Base-by-base conservation (phyloP, 2,329 filamentous ascomycete species). In the Microdochium trichocladiopsis region DNA sequence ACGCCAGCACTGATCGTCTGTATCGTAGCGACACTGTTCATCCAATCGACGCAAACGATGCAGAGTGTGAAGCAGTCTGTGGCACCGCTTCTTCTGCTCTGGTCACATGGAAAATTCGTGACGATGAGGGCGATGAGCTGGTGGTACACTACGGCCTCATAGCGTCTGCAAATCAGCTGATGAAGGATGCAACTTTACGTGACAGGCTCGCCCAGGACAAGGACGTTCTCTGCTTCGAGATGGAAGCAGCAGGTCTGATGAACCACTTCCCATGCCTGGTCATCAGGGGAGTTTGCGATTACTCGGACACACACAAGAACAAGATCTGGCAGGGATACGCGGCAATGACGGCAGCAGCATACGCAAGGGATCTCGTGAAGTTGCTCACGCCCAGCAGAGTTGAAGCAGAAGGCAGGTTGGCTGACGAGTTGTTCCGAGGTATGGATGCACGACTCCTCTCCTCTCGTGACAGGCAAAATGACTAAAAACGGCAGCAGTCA, bases 141-240 rank as follows among this genome's bases (percentile, higher is more conserved):
- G 37, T 48, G 11, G 53, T 71, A 2, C 66, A 70, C 50, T 68
- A 67, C 25, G 70, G 69, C 0, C 25, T 64, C 0, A 69, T 72
- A 50, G 68, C 65, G 1, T 69, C 63, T 0, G 64, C 43, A 1
- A 66, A 69, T 43, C 52, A 53, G n/a, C 1, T 68, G 12, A 65
- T 71, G 53, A 63, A 64, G 25, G 49, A 67, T 49, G 64, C 59
- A 0, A 1, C 4, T 1, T 4, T 55, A 4, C 56, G 69, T 1
- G 65, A 70, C 51, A 50, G 37, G 25, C 49, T 67, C 2, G 45
- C 58, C 1, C 18, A 18, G 4, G 53, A 63, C 21, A 51, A 57
- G 6, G 53, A 55, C 14, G 55, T 66, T 12, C 37, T 68, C 4
- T 66, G 63, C 48, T 68, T 69, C 49, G 67, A 69, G 50, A 68